phyloP scores from a whole-genome alignment of 1,139 yeast species.

The Saccharomyces hybrid region DNA sequence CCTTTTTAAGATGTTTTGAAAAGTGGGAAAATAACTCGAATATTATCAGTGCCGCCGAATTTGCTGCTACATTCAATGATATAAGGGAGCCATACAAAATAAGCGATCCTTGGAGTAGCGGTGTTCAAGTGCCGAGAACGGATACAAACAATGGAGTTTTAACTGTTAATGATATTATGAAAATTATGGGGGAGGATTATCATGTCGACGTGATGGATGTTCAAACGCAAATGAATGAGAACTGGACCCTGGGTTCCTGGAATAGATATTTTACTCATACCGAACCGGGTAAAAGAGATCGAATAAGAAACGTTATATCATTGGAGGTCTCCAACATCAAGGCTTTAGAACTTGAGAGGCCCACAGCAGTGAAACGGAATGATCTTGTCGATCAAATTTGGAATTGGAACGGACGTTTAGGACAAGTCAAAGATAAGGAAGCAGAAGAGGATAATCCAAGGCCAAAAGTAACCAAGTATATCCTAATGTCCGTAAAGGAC shows the following conservation, averaged over 20 bases:
- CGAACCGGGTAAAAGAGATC: conserved; percentile 40
- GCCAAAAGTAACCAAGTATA: conserved; percentile 74
- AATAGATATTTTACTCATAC: conserved; percentile 54
- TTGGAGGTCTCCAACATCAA: conserved; percentile 61
- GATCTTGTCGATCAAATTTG: conserved; percentile 70
- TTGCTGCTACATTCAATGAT: conserved; percentile 36
- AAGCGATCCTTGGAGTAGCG: conserved; percentile 27
- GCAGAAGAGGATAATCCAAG: conserved; percentile 30
- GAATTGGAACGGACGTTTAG: conserved; percentile 25
- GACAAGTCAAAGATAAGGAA: neutral
- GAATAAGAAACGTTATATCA: conserved; percentile 73
- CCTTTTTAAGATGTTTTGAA: conserved; percentile 22
- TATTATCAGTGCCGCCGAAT: conserved; percentile 29
- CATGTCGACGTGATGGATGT: conserved; percentile 87
- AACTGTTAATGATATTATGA: conserved; percentile 43
- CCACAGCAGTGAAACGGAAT: conserved; percentile 54
- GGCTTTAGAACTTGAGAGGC: conserved; percentile 47
- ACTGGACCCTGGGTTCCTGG: conserved; percentile 74
- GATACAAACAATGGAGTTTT: conserved; percentile 11
- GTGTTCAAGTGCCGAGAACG: conserved; percentile 41
- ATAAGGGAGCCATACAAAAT: conserved; percentile 37
- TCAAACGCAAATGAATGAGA: conserved; percentile 57
- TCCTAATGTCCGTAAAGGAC: conserved; percentile 75
- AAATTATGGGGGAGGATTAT: conserved; percentile 53
- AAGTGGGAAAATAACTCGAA: conserved; percentile 16